Conservation (phyloP, 352 stramenopile species). For the Pythium inflatum region DNA sequence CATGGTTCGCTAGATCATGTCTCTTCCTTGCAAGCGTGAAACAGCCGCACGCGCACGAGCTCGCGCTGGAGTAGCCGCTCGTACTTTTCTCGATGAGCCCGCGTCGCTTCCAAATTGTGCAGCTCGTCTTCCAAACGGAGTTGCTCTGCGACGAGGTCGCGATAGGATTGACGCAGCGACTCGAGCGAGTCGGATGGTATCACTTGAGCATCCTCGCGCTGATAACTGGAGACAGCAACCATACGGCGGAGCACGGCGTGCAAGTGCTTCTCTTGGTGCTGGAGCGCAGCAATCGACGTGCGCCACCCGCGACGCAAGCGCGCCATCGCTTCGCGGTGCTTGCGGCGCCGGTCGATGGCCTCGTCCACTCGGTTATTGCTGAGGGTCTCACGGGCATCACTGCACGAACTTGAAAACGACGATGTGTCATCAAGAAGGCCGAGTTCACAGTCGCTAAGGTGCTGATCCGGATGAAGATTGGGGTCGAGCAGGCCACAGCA, state of each 20-base stretch:
- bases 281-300: neutral
- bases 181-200: neutral
- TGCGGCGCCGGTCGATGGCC: neutral
- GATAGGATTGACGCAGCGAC: neutral
- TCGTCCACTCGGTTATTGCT: neutral
- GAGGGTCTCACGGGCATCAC: neutral
- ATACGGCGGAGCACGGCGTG: neutral
- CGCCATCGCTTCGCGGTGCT: conserved; percentile 27
- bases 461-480: neutral
- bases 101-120: neutral
- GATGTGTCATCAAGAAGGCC: neutral
- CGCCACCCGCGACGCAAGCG: neutral
- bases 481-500: conserved; percentile 11
- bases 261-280: conserved; percentile 11
- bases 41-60: neutral
- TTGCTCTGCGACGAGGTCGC: conserved; percentile 13
- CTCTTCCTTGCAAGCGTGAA: too few relatives aligned
- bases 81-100: neutral
- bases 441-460: conserved; percentile 17
- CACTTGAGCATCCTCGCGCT: neutral
- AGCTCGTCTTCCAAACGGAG: conserved; percentile 1
- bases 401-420: neutral
- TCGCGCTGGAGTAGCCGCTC: conserved; percentile 11
- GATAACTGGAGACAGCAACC: neutral
- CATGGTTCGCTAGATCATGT: too few relatives aligned